Base-by-base conservation (phyloP, 148 eudicot genomes). In the Fallopia convolvulus region DNA sequence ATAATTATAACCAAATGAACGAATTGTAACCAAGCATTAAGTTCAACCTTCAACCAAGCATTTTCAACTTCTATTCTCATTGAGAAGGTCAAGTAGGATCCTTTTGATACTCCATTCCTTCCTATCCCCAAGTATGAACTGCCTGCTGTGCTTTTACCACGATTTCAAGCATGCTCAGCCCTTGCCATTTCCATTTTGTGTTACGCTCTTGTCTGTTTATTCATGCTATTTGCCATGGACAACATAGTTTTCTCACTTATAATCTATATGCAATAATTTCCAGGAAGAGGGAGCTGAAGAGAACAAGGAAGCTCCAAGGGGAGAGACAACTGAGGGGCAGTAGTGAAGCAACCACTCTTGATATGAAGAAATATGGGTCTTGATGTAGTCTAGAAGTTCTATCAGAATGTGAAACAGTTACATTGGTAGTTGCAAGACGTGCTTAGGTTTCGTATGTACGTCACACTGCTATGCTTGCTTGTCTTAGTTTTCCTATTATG, bases 241-340 rank as follows among this genome's bases (percentile, higher is more conserved):
- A 5, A 4, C 72, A 33, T 5, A 14, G 14, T 33, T 66, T 74
- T 15, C 11, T 63, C 17, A 63, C 40, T 30, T 23, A 4, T 4
- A 1, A 0, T 30, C 23, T 13, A 6, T 74, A 30, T 48, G 40
- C 56, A 46, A 23, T 74, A 9, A 8, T 44, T 4, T 42, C 11
- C 55, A 73, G 75, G 75, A 73, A 42, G 75, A 73, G 10, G 75
- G 75, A 73, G 46, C 75, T 20, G 75, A 73, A 46, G 75, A 73
- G 75, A 73, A 46, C 2, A 73, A 73, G 44, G 75, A 73, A 20
- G 75, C 75, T 9, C 33, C 75, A 44, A 73, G 46, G 75, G 52
- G 56, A 1, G 75, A 72, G 14, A 11, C 33, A 23, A 49, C 23
- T 7, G 76, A 74, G 76, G 76, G 30, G 10, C 33, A 41, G 58